Evolutionary conservation across 768 basidiomycete genomes (phyloP), one percentile per base, ranked within the genome.

Genomic region (Amylocystis lapponica): DNA sequence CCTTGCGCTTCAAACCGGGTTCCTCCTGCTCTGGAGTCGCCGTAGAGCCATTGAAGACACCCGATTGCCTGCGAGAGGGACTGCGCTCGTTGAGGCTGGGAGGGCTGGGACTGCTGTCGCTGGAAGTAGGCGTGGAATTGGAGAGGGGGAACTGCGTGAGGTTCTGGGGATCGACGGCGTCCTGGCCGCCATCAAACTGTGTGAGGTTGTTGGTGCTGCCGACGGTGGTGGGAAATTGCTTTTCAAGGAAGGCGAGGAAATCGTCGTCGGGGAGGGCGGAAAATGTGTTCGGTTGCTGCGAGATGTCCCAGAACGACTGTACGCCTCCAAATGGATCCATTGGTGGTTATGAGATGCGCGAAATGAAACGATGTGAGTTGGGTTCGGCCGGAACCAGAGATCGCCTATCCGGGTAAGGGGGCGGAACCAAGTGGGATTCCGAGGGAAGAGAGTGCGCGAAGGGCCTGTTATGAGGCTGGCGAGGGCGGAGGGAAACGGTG

Each of bases 71-170:
- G 36, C 65, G 52, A 16, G 62, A 66, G 23, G 50, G 47, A 27
- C 58, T 48, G 27, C 54, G 29, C 36, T 65, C 65, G 26, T 56
- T 50, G 19, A 67, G 63, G 51, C 76, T 76, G 4, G 81, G 75
- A 2, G 88, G 85, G 52, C 86, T 89, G 27, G 87, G 86, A 48
- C 82, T 85, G 62, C 81, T 86, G 52, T 85, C 86, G 49, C 62
- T 66, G 0, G 82, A 82, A 2, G 78, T 74, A 4, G 86, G 79
- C 19, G 75, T 78, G 33, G 76, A 59, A 46, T 67, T 75, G 19
- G 76, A 67, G 5, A 76, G 60, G 3, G 78, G 68, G 41, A 70
- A 71, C 10, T 66, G 62, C 10, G 70, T 69, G 29, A 83, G 71
- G 53, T 61, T 75, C 60, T 83, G 77, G 0, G 82, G 81, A 54